Conservation (phyloP, 306 rosid genomes). For the Pyrus betulifolia region DNA sequence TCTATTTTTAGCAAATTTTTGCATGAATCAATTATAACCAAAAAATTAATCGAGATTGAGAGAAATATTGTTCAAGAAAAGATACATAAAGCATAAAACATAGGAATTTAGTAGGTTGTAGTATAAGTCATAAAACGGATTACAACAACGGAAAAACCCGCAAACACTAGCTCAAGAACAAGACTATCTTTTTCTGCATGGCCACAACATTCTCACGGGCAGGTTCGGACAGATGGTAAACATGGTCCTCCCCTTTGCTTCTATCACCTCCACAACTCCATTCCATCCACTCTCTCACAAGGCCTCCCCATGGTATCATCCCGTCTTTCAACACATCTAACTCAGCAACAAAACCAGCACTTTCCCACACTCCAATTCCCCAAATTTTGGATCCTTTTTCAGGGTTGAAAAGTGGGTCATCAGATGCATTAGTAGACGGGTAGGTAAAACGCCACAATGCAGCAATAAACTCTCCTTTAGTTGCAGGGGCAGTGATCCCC, state of each 20-base stretch:
- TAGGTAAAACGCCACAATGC: neutral
- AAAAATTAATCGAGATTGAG: no score
- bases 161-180: no score
- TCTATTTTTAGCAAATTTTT: no score
- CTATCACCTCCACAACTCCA: constrained; percentile 13
- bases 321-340: constrained; percentile 5
- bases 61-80: no score
- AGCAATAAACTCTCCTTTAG: neutral
- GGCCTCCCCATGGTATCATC: constrained; percentile 7
- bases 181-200: no score
- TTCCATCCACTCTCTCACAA: constrained; percentile 24
- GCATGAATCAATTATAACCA: no score
- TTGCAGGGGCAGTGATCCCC: neutral
- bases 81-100: no score
- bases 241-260: neutral
- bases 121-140: no score
- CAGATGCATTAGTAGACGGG: neutral
- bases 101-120: no score
- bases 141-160: no score
- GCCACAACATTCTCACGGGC: no score
- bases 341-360: neutral
- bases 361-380: constrained; percentile 1
- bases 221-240: neutral
- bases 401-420: neutral
- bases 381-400: neutral